Conservation (phyloP, 371 early-diverging fungal species). For the Haplosporangium sp. region DNA sequence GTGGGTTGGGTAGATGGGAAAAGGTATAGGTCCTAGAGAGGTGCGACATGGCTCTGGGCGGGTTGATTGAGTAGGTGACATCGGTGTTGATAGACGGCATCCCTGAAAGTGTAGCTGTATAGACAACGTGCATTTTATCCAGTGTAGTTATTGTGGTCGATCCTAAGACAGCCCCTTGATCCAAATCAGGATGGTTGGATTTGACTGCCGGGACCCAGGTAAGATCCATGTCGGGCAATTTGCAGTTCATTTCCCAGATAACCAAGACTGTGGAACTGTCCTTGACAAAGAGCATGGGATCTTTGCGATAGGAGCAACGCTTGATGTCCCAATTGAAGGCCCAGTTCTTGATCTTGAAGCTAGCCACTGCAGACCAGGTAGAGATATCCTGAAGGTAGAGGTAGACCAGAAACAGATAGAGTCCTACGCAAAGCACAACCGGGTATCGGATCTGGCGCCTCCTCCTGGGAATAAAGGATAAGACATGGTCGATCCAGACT, state of each 20-base stretch:
- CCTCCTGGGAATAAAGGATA: constrained; percentile 47
- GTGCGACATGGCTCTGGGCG: constrained; percentile 19
- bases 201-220: constrained; percentile 43
- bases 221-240: constrained; percentile 58
- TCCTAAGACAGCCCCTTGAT: constrained; percentile 8
- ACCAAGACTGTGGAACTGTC: constrained; percentile 64
- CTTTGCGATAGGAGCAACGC: constrained; percentile 64
- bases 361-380: constrained; percentile 54
- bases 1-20: constrained; percentile 43
- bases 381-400: constrained; percentile 54
- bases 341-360: constrained; percentile 65
- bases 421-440: constrained; percentile 20
- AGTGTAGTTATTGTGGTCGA: constrained; percentile 46
- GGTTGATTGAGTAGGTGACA: constrained; percentile 55
- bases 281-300: constrained; percentile 66
- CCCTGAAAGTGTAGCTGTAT: constrained; percentile 61
- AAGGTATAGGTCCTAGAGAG: constrained; percentile 40
- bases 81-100: constrained; percentile 54
- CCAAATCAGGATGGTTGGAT: constrained; percentile 1
- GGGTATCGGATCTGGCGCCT: constrained; percentile 57
- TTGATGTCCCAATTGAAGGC: constrained; percentile 64
- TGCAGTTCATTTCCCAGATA: constrained; percentile 72
- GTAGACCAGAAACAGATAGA: constrained; percentile 51
- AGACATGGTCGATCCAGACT: constrained; percentile 17
- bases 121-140: constrained; percentile 63